Base-by-base conservation (phyloP, 2,329 filamentous ascomycete genomes). In the Cryphonectria parasitica region DNA sequence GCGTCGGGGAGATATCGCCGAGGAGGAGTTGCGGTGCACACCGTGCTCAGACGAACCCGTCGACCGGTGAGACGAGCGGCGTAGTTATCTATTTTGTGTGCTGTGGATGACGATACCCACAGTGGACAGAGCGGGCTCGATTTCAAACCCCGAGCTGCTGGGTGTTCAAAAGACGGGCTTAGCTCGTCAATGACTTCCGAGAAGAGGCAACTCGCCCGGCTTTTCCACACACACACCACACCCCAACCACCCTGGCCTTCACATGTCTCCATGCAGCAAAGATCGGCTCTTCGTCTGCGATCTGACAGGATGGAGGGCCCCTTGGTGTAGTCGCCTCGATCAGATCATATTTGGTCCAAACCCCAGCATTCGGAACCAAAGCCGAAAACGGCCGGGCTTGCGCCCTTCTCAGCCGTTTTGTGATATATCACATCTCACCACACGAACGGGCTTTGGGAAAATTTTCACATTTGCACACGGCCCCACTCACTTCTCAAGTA, bases 391-490 rank as follows among this genome's bases (percentile, higher is more conserved):
- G 61, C n/a, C 41, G 61, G 36, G 65, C 49, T 62, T 65, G 68
- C 61, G 68, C 45, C 43, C 65, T 43, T 43, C 31, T 19, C 34
- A 10, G 17, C 39, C 60, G 43, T 66, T 65, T 70, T 72, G 41
- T 72, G 68, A 72, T 34, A 58, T 64, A 64, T 72, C 70, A 72
- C 61, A 72, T 70, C 54, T 19, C 65, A 68, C 70, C 54, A 70
- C 68, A 65, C 70, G 64, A 69, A 70, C 64, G 56, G 43, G 63
- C 63, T 49, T n/a, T 65, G 63, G 43, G 15, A 22, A 61, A 61
- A 39, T 36, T 61, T 61, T 61, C 58, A 39, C 58, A 61, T n/a
- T 34, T 6, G 34, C 34, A 34, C 31, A 31, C 25, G 58, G 58
- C 31, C 58, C 63, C 43, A 65, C 45, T 19, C 45, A 34, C 31